Conservation (phyloP, 202 grass and related monocot species). For the Tripidium arundinaceum region DNA sequence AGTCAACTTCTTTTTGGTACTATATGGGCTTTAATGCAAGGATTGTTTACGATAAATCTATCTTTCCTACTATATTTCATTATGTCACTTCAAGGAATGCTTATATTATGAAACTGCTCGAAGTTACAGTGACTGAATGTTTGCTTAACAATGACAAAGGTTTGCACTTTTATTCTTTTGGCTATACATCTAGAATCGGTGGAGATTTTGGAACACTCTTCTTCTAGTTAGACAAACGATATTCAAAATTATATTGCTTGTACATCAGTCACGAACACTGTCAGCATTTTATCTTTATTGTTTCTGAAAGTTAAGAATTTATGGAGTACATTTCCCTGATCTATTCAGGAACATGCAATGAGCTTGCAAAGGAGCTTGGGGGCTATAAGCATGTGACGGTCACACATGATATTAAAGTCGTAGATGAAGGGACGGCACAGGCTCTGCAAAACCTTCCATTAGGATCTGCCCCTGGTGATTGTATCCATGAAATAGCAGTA, state of each 20-base stretch:
- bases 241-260: neutral
- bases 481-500: slow-evolving; percentile 59
- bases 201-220: neutral
- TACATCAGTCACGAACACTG: neutral
- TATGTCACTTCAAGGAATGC: neutral
- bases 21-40: neutral
- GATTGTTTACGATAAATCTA: neutral
- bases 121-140: neutral
- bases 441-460: slow-evolving; percentile 57
- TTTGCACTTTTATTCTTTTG: neutral
- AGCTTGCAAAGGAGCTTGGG: slow-evolving; percentile 77
- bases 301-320: slow-evolving; percentile 20
- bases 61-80: neutral
- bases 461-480: slow-evolving; percentile 65
- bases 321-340: neutral
- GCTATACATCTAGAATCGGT: neutral
- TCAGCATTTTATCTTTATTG: neutral
- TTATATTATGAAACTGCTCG: neutral
- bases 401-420: slow-evolving; percentile 69
- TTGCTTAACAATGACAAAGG: neutral
- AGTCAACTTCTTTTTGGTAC: neutral
- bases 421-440: slow-evolving; percentile 46
- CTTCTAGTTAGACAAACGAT: neutral
- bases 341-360: slow-evolving; percentile 63
- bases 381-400: slow-evolving; percentile 74